Conservation (phyloP, 129 eudicot species). For the Pittosporum tobira region DNA sequence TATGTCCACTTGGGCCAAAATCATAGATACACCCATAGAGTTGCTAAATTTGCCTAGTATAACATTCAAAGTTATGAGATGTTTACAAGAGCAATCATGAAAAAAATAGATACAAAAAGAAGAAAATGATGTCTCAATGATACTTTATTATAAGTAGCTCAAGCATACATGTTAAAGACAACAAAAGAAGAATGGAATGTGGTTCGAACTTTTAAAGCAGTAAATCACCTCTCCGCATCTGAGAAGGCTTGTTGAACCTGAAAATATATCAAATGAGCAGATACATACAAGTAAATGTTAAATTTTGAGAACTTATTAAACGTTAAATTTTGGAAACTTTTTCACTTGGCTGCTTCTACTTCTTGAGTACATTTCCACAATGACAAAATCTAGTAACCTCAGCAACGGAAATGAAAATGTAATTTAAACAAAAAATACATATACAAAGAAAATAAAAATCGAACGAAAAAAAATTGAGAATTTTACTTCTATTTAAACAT, state of each 20-base stretch:
- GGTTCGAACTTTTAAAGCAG: background rate
- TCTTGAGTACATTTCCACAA: background rate
- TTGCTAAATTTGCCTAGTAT: background rate
- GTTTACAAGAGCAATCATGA: background rate
- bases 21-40: background rate
- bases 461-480: background rate
- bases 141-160: background rate
- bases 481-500: background rate
- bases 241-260: constrained; percentile 92
- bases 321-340: background rate
- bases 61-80: background rate
- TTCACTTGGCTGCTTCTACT: background rate
- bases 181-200: background rate
- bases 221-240: constrained; percentile 63
- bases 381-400: background rate
- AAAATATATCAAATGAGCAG: constrained; percentile 6
- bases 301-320: no score
- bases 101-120: background rate
- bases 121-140: no score
- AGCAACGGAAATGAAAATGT: background rate
- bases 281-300: background rate
- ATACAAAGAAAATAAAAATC: no score
- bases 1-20: background rate
- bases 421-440: no score
- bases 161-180: background rate